Conservation (phyloP, 345 rosid species). For the Sonneratia alba region DNA sequence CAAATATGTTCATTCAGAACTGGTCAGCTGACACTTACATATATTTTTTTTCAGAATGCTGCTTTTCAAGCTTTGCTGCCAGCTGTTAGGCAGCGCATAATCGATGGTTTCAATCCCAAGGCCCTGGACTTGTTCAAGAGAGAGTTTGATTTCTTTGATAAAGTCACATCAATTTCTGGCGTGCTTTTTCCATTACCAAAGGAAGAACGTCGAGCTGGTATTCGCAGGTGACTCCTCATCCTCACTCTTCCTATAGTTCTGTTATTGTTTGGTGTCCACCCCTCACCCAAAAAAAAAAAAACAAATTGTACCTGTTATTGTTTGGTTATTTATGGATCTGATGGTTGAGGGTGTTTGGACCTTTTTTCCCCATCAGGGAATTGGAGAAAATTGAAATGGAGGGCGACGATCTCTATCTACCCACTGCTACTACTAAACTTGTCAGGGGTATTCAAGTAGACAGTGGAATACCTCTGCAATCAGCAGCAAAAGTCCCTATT, state of each 20-base stretch:
- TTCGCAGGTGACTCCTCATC: slow-evolving; percentile 50
- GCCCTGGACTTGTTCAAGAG: slow-evolving; percentile 74
- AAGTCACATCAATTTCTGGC: slow-evolving; percentile 95
- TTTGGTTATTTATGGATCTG: background rate
- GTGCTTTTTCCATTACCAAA: slow-evolving; percentile 65
- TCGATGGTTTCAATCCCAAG: slow-evolving; percentile 69
- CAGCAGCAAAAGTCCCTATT: slow-evolving; percentile 98
- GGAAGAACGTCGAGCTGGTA: slow-evolving; percentile 96
- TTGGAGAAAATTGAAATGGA: slow-evolving; percentile 84
- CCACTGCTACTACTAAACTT: slow-evolving; percentile 88
- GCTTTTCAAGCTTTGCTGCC: slow-evolving; percentile 80
- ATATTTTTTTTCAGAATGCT: slow-evolving; percentile 43
- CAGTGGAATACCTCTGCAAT: slow-evolving; percentile 97
- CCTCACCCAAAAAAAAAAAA: no score
- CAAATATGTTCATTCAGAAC: no score
- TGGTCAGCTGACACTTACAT: slow-evolving; percentile 1
- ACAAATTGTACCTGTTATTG: no score
- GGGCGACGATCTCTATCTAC: slow-evolving; percentile 87
- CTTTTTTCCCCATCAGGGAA: slow-evolving; percentile 40
- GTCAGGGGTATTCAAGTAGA: slow-evolving; percentile 81
- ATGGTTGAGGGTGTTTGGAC: slow-evolving; percentile 5
- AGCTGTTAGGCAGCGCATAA: slow-evolving; percentile 65
- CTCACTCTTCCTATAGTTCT: slow-evolving; percentile 7
- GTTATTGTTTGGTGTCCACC: background rate
- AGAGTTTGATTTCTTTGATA: slow-evolving; percentile 90